Percentiles rank a stretch among this genome's conserved stretches.
phyloP scores from a whole-genome alignment of 768 basidiomycete genomes.

The Mycena belliarum region DNA sequence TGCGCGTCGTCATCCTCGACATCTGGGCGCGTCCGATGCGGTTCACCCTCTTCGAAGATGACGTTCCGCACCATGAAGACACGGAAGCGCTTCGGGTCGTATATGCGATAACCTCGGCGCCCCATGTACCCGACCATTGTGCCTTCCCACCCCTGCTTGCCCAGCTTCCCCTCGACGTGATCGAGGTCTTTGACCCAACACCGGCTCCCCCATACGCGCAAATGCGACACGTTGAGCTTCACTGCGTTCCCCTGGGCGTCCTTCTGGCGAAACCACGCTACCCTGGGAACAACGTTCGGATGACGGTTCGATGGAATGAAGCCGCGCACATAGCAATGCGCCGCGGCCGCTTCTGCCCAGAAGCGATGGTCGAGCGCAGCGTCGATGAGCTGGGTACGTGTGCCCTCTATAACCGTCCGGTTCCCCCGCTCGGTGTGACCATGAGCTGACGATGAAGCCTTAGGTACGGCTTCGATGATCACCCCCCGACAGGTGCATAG shows the following conservation, averaged over 20 bases:
- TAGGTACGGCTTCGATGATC: constrained; percentile 6
- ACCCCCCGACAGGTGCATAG: constrained; percentile 25
- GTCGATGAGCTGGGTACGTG: constrained; percentile 7
- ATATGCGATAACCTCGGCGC: not conserved
- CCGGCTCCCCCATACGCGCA: constrained; percentile 15
- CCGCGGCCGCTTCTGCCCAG: not conserved
- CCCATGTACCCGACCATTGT: constrained; percentile 18
- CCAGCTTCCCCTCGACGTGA: constrained; percentile 9
- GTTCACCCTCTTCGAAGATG: too few relatives aligned
- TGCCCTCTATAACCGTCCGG: constrained; percentile 21
- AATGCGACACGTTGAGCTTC: constrained; percentile 14
- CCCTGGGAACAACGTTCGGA: constrained; percentile 12
- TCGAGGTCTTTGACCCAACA: constrained; percentile 21
- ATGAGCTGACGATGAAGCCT: constrained; percentile 27
- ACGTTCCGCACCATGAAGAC: too few relatives aligned
- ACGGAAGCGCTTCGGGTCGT: too few relatives aligned
- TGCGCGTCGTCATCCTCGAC: too few relatives aligned
- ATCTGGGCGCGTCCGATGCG: too few relatives aligned
- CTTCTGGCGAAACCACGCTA: not conserved
- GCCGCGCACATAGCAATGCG: constrained; percentile 29
- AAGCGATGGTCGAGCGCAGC: not conserved
- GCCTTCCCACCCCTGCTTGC: constrained; percentile 17
- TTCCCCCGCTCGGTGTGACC: constrained; percentile 27
- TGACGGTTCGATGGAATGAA: constrained; percentile 22
- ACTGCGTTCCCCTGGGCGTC: not conserved